phyloP scores from a whole-genome alignment of 169 alveolate species.

The Plasmodium vivax region DNA sequence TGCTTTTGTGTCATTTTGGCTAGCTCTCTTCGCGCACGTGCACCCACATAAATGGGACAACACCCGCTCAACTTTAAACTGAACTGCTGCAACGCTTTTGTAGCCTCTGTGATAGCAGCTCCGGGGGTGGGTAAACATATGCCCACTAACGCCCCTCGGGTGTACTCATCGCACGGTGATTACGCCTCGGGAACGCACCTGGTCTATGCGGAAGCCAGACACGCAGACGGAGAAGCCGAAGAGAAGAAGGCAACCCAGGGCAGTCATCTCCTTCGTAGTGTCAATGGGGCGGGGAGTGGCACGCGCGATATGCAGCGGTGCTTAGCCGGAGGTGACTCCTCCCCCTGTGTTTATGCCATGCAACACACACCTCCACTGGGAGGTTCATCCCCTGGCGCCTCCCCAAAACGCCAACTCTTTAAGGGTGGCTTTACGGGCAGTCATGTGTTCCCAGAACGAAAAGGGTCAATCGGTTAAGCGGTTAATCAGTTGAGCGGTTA shows the following conservation, averaged over 20 bases:
- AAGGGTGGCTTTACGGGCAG: not conserved
- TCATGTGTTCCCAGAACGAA: not conserved
- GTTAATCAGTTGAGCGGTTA: not conserved
- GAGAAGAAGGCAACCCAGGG: not conserved
- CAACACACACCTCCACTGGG: not conserved
- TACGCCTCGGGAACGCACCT: not conserved
- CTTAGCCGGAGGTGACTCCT: not conserved
- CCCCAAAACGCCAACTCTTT: not conserved
- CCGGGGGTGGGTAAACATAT: not conserved
- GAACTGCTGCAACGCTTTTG: not conserved
- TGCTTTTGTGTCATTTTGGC: not conserved
- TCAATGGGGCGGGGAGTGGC: not conserved
- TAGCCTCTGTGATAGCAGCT: not conserved
- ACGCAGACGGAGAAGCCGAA: not conserved
- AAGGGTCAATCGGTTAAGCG: not conserved
- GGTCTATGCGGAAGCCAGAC: slow-evolving; percentile 27
- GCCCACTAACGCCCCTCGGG: not conserved
- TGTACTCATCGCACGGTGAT: not conserved
- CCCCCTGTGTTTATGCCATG: not conserved
- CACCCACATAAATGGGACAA: not conserved
- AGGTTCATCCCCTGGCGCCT: not conserved
- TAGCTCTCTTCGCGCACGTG: not conserved
- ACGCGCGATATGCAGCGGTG: not conserved
- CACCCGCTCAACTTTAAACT: not conserved
- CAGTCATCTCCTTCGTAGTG: not conserved